Percentiles rank a stretch among this genome's conserved stretches.
Evolutionary conservation across 2,329 filamentous ascomycete species (phyloP).

Genomic region (Xylariaceae sp.): DNA sequence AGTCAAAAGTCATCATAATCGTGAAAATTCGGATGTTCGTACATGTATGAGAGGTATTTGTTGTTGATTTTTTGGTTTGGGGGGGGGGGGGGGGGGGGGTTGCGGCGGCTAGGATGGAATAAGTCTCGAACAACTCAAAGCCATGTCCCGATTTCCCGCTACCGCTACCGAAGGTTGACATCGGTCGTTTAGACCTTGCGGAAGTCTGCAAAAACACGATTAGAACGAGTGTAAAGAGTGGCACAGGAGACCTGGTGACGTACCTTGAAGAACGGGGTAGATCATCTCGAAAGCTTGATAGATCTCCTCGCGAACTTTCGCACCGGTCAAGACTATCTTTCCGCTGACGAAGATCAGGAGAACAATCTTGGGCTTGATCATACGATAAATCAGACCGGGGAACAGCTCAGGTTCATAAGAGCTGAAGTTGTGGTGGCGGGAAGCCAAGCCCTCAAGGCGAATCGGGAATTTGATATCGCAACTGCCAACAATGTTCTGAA

Average conservation of each 20-base stretch:
- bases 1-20: constrained; percentile 29
- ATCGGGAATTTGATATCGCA: constrained; percentile 99
- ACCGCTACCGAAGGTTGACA: too few relatives aligned
- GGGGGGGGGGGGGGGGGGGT: neutral
- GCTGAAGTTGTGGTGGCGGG: constrained; percentile 98
- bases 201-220: constrained; percentile 40
- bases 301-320: constrained; percentile 97
- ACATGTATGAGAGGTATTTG: constrained; percentile 19
- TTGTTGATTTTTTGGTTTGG: too few relatives aligned
- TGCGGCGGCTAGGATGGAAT: constrained; percentile 7
- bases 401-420: constrained; percentile 98
- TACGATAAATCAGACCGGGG: constrained; percentile 98
- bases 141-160: neutral
- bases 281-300: constrained; percentile 97
- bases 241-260: constrained; percentile 25
- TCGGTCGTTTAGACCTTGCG: constrained; percentile 46
- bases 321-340: constrained; percentile 96
- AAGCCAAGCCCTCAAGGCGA: constrained; percentile 89
- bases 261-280: constrained; percentile 88
- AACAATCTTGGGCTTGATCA: constrained; percentile 99
- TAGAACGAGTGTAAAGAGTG: neutral
- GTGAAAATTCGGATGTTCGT: constrained; percentile 25
- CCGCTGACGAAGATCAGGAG: constrained; percentile 96
- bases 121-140: neutral
- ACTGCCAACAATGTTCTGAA: constrained; percentile 97